Percentiles rank a stretch among this genome's conserved stretches.
Conservation (phyloP, 2,329 filamentous ascomycete genomes). For the Paracorniculantispora psalliotae region DNA sequence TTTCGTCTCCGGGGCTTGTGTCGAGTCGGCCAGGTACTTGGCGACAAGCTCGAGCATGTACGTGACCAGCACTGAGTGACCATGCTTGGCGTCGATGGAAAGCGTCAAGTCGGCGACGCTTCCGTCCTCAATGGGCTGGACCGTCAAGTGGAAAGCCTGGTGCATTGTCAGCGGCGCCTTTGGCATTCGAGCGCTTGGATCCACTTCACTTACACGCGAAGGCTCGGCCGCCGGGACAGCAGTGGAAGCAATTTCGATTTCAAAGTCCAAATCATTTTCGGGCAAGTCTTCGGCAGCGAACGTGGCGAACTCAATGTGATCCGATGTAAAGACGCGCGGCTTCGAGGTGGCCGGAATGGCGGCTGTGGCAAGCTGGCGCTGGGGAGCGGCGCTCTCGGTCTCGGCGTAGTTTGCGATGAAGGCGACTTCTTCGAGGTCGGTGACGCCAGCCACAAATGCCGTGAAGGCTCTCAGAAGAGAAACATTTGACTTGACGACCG, state of each 20-base stretch:
- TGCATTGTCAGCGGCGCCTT: neutral
- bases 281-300: neutral
- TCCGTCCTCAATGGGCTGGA: constrained; percentile 1
- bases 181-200: neutral
- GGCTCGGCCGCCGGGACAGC: neutral
- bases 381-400: neutral
- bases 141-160: constrained; percentile 4
- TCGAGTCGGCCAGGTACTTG: constrained; percentile 5
- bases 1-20: neutral
- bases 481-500: neutral
- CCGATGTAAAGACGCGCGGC: constrained; percentile 6
- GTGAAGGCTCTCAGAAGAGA: constrained; percentile 4
- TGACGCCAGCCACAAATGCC: constrained; percentile 7
- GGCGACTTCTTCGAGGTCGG: constrained; percentile 7
- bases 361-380: neutral
- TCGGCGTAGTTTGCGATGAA: constrained; percentile 8
- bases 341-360: neutral
- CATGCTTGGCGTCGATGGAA: neutral
- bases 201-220: constrained; percentile 1
- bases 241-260: neutral
- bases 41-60: constrained; percentile 9
- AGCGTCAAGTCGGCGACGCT: neutral
- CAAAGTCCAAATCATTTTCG: neutral
- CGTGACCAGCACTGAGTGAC: neutral
- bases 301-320: constrained; percentile 7